Base-by-base conservation (phyloP, 176 grass and related monocot genomes). In the Oryza australiensis region DNA sequence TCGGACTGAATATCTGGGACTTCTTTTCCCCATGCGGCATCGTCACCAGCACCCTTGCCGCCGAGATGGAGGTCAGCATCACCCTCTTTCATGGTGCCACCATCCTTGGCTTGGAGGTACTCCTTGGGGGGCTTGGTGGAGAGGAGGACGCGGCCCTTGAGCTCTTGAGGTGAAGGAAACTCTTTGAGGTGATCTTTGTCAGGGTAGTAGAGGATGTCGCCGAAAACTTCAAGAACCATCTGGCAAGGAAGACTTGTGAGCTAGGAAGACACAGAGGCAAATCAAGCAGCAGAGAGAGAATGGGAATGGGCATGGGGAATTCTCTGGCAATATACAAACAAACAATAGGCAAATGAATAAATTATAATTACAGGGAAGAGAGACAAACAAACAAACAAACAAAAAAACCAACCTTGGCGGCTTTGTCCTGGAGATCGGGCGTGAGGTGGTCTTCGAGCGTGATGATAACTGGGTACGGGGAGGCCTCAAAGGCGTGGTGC, bases 41-140 rank as follows among this genome's bases (percentile, higher is more conserved):
- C 94, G 5, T 97, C 92, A 20, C 26, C 60, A 12, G 74, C 59
- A 51, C 87, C 84, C 76, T 90, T 85, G 67, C 35, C 69, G 12
- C 35, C 68, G 12, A 41, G 87, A 5, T 62, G 62, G 9, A 28
- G 26, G 26, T 91, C 89, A 75, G 79, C 11, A 76, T 90, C 72
- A 65, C 20, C 60, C 15, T 92, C 94, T 51, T 97, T 92, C 13
- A 70, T 70, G 59, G 41, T 43, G 27, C 37, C 68, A 78, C 23
- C 72, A 28, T 35, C 79, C 88, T 94, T 94, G 16, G 88, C 48
- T 78, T 89, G 81, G 43, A 89, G 95, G 75, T 98, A 98, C 84
- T 98, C 90, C 76, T 94, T 94, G 46, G 95, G 95, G 48, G 90
- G 92, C 75, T 98, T 98, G 12, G 95, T 98, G 4, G 95, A 98